A percentile compares a stretch with the other conserved stretches of the same genome.
phyloP scores from a whole-genome alignment of 805 yeast genomes.

The Yarrowia osloensis region DNA sequence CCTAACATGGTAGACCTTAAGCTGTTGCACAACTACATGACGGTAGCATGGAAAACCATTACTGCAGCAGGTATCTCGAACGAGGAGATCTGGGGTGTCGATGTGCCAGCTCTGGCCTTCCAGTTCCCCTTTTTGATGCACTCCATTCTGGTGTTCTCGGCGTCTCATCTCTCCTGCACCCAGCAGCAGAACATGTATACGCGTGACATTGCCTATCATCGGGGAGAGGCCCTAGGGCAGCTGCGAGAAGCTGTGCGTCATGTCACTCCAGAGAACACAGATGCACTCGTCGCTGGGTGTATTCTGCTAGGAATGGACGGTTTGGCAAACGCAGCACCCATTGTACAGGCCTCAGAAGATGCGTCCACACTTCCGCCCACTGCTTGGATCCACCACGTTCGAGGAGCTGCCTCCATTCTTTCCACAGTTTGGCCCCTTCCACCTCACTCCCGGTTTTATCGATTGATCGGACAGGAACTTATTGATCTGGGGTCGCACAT shows the following conservation, averaged over 20 bases:
- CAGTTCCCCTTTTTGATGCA: slow-evolving; percentile 90
- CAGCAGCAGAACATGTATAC: slow-evolving; percentile 49
- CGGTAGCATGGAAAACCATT: slow-evolving; percentile 81
- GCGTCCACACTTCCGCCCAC: slow-evolving; percentile 75
- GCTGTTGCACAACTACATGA: slow-evolving; percentile 83
- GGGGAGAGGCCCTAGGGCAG: slow-evolving; percentile 81
- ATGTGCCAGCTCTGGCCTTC: slow-evolving; percentile 86
- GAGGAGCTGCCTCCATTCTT: slow-evolving; percentile 93
- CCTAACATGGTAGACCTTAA: slow-evolving; percentile 75
- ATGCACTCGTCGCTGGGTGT: slow-evolving; percentile 91
- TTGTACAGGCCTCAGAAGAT: slow-evolving; percentile 47
- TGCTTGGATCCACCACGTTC: slow-evolving; percentile 96
- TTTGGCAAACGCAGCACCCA: slow-evolving; percentile 70
- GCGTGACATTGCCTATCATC: slow-evolving; percentile 57
- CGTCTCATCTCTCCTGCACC: slow-evolving; percentile 80
- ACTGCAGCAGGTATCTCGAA: slow-evolving; percentile 90
- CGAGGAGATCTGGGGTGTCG: slow-evolving; percentile 80
- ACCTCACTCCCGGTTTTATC: slow-evolving; percentile 63
- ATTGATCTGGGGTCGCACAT: slow-evolving; percentile 76
- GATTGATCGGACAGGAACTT: slow-evolving; percentile 79
- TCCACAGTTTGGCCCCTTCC: slow-evolving; percentile 95
- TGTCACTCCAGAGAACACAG: slow-evolving; percentile 75
- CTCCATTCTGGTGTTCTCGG: slow-evolving; percentile 84
- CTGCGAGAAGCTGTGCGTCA: slow-evolving; percentile 83
- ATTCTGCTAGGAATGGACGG: slow-evolving; percentile 89